Conservation (phyloP, 2,329 filamentous ascomycete species). For the Microdochium trichocladiopsis region DNA sequence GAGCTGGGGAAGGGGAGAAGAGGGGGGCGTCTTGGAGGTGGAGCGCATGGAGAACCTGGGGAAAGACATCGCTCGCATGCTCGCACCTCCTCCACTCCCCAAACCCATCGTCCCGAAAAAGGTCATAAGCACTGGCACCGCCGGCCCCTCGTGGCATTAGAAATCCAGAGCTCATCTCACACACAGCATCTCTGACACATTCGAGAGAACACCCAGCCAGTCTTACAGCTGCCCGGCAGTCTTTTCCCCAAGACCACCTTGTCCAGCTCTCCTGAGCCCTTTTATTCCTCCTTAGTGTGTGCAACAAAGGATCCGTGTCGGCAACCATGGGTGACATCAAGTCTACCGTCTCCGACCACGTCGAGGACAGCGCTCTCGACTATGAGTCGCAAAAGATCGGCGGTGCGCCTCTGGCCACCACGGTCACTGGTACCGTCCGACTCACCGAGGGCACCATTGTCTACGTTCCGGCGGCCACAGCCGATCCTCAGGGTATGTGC, state of each 20-base stretch:
- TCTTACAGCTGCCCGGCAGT: no score
- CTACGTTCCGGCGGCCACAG: slow-evolving; percentile 24
- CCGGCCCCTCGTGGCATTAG: background rate
- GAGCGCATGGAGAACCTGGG: background rate
- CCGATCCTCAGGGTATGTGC: slow-evolving; percentile 19
- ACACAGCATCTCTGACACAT: background rate
- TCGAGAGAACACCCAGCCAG: no score
- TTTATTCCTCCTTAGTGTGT: no score
- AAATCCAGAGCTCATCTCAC: background rate
- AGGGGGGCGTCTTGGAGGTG: background rate
- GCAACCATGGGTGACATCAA: slow-evolving; percentile 10
- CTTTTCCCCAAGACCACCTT: background rate
- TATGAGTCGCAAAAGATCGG: background rate
- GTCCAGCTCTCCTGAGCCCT: no score
- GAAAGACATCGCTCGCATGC: no score
- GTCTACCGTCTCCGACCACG: background rate
- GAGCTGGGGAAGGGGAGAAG: background rate
- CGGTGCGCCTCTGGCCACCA: slow-evolving; percentile 6
- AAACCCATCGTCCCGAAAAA: background rate
- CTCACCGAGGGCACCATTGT: slow-evolving; percentile 22
- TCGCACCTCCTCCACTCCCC: no score
- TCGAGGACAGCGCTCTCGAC: background rate
- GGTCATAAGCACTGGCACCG: background rate
- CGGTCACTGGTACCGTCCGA: slow-evolving; percentile 1
- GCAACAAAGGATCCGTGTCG: no score